Base-by-base conservation (phyloP, 2,329 filamentous ascomycete genomes). In the Sordariomycetes sp. region DNA sequence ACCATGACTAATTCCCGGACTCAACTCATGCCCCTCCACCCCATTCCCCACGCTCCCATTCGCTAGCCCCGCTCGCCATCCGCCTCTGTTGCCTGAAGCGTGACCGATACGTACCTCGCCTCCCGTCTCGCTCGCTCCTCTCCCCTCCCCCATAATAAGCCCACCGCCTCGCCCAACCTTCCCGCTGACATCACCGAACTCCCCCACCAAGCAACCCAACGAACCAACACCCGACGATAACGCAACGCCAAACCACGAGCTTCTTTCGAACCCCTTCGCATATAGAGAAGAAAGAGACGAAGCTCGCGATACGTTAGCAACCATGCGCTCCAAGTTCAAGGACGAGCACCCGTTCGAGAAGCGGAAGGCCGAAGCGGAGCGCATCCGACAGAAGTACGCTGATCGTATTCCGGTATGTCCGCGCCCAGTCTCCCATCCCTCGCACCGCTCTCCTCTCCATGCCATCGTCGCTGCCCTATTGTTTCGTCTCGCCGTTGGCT, bases 281-380 rank as follows among this genome's bases (percentile, higher is more conserved):
- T 59, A 57, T 4, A 32, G 8, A 32, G 4, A 62, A 67, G 67
- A 65, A 72, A 72, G 35, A 20, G 24, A 28, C 51, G 16, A 52
- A 28, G 16, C 51, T 14, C 24, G 48, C 20, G 20, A 52, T 3
- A 16, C 52, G 12, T 43, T 43, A 54, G 12, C 18, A 37, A 90
- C 71, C 66, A 97, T 97, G 91, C 89, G 92, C 73, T 96, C 90
- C 82, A 97, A 97, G 86, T 99, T 99, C 78, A 99, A 99, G 91
- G 94, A 99, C 87, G 94, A 97, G 85, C 94, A 97, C 76, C 91
- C 90, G 68, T 97, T 97, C 74, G 94, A 97, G 88, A 99, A 99
- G 90, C 91, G 94, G 80, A 97, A 97, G 90, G 94, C 94, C 65
- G 94, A 99, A 80, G 94, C 94, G 72, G 94, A 99, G 82, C 92